A percentile compares a stretch with the other conserved stretches of the same genome.
These are phyloP conservation scores for Vanrija sp. DNA, from an alignment of 1,284 basidiomycete genomes.

Conservation along the genomic window DNA sequence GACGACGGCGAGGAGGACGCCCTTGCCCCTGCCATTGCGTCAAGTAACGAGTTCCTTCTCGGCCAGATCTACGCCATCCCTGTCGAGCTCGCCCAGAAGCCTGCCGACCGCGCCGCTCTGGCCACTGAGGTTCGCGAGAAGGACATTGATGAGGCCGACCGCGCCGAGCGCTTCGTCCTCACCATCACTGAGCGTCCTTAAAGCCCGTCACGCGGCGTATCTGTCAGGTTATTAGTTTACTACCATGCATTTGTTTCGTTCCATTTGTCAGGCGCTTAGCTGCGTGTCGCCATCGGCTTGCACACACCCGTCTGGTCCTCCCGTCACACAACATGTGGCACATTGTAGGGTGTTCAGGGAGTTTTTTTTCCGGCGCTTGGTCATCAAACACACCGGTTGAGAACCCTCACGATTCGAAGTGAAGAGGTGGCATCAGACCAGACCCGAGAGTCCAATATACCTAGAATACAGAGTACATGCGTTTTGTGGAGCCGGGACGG, in stretches of 20 bases:
- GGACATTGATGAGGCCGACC: slow-evolving; percentile 90
- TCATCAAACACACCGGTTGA: no score
- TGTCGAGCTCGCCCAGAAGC: slow-evolving; percentile 57
- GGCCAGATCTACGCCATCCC: slow-evolving; percentile 75
- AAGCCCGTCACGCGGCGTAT: neutral
- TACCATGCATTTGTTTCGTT: neutral
- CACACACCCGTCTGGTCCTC: no score
- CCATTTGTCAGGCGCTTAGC: no score
- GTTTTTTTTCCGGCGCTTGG: no score
- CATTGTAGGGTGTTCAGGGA: no score
- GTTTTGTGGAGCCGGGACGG: no score
- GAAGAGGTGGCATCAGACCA: no score
- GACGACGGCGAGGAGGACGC: slow-evolving; percentile 65
- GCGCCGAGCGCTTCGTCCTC: slow-evolving; percentile 60
- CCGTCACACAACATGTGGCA: no score
- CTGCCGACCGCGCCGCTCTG: slow-evolving; percentile 70
- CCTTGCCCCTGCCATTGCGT: slow-evolving; percentile 65
- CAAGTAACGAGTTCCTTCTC: slow-evolving; percentile 62
- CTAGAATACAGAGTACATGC: no score
- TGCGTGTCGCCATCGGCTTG: no score
- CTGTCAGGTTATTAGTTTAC: neutral
- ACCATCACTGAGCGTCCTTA: slow-evolving; percentile 24
- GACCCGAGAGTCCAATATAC: no score
- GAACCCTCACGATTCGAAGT: no score
- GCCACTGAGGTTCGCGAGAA: slow-evolving; percentile 58